Evolutionary conservation across 2,329 filamentous ascomycete species (phyloP).

Genomic region (Dactylellina leptospora): DNA sequence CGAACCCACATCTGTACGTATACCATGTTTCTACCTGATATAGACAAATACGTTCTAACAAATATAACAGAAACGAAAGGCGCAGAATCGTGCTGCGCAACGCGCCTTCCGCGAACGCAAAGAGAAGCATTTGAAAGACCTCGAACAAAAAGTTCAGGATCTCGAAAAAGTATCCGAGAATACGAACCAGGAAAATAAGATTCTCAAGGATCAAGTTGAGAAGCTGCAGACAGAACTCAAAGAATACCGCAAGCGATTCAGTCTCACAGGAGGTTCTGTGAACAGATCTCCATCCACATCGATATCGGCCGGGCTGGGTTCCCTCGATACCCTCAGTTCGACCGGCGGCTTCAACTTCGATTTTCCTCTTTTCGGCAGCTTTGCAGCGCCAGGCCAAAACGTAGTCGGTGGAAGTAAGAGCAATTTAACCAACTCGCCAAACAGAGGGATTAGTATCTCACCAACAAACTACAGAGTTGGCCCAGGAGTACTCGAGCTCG

Average conservation of each 20-base stretch:
- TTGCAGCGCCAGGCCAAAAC: conserved; percentile 59
- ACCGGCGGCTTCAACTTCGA: conserved; percentile 79
- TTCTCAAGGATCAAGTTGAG: conserved; percentile 86
- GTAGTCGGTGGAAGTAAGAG: conserved; percentile 35
- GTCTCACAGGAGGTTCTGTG: conserved; percentile 65
- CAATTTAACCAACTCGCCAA: conserved; percentile 23
- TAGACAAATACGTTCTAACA: conserved; percentile 29
- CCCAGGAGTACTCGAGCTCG: conserved; percentile 46
- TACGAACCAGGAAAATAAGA: conserved; percentile 83
- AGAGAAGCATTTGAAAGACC: conserved; percentile 85
- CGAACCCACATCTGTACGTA: conserved; percentile 91
- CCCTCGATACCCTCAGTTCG: conserved; percentile 58
- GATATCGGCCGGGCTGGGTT: conserved; percentile 62
- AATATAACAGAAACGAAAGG: conserved; percentile 81
- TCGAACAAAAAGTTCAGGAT: conserved; percentile 80
- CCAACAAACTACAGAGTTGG: conserved; percentile 44
- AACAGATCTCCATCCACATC: conserved; percentile 61
- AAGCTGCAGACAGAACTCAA: conserved; percentile 83
- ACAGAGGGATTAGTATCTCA: conserved; percentile 37
- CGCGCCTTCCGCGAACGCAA: conserved; percentile 93
- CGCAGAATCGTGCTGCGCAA: conserved; percentile 91
- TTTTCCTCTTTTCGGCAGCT: conserved; percentile 88
- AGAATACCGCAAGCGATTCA: conserved; percentile 88
- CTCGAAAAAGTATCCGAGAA: conserved; percentile 83
- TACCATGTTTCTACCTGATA: background rate